Evolutionary conservation across 768 basidiomycete genomes (phyloP).

Genomic region (Leucocoprinus leucothites): DNA sequence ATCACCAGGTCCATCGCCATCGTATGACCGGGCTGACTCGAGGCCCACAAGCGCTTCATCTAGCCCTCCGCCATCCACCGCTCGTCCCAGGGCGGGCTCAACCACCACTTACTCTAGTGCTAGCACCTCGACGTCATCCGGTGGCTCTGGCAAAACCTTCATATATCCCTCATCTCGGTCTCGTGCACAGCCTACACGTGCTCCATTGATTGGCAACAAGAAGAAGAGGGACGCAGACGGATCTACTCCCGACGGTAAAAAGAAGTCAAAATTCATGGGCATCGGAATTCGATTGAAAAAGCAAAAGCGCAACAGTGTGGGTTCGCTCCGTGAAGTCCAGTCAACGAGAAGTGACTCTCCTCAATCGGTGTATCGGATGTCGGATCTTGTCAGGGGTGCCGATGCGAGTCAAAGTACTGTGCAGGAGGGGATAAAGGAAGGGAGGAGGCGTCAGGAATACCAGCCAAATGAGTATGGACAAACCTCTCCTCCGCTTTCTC

Average conservation of each 20-base stretch:
- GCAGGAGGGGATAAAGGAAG: no score
- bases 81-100: no score
- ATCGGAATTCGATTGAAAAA: slow-evolving; percentile 19
- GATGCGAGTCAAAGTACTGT: no score
- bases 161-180: slow-evolving; percentile 18
- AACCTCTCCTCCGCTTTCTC: no score
- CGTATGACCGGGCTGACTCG: neutral
- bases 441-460: no score
- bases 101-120: no score
- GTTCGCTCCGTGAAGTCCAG: neutral
- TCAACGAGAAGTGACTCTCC: no score
- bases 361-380: no score
- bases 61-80: no score
- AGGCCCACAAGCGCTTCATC: no score
- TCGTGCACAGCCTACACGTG: slow-evolving; percentile 12
- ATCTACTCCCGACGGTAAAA: neutral
- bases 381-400: no score
- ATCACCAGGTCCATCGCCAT: neutral
- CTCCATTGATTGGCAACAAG: neutral
- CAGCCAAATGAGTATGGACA: no score
- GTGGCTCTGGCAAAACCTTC: slow-evolving; percentile 5
- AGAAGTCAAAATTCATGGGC: slow-evolving; percentile 21
- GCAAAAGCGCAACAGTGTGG: slow-evolving; percentile 15
- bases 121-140: neutral
- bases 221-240: neutral